These are phyloP conservation scores for Nitzschia putrida DNA, from an alignment of 108 stramenopile species.

Conservation along the genomic window DNA sequence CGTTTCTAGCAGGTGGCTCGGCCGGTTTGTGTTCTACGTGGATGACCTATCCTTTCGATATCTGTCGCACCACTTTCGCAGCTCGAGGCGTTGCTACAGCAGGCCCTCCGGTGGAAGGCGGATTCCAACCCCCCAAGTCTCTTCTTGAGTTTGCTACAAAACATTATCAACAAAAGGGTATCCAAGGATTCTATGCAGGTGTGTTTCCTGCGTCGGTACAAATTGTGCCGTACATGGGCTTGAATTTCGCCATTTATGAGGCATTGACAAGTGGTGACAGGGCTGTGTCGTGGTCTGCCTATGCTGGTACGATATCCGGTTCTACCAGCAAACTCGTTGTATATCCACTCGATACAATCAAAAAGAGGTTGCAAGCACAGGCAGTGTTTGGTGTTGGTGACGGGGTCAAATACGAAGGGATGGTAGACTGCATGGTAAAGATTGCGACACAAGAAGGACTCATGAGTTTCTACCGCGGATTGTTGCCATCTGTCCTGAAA, in stretches of 20 bases:
- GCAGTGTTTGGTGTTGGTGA: conserved; percentile 52
- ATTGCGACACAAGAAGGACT: conserved; percentile 68
- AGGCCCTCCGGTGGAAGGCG: conserved; percentile 19
- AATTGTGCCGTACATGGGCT: conserved; percentile 93
- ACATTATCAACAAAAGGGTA: conserved; percentile 61
- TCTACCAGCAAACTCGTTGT: conserved; percentile 85
- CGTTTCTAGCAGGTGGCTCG: conserved; percentile 79
- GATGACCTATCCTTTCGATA: conserved; percentile 92
- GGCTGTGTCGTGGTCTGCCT: conserved; percentile 41
- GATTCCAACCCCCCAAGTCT: conserved; percentile 51
- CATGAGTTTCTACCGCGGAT: conserved; percentile 61
- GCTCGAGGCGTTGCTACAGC: conserved; percentile 57
- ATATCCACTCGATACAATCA: conserved; percentile 94
- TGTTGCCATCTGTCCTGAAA: conserved; percentile 67
- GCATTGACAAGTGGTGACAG: conserved; percentile 48
- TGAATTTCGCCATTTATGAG: conserved; percentile 92
- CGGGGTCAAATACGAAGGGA: conserved; percentile 33
- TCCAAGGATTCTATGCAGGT: conserved; percentile 88
- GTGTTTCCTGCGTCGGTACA: conserved; percentile 69
- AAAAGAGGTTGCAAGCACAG: conserved; percentile 93
- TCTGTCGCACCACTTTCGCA: conserved; percentile 90
- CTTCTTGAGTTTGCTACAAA: conserved; percentile 62
- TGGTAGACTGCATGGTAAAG: conserved; percentile 70
- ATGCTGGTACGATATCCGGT: conserved; percentile 84
- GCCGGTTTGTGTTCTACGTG: conserved; percentile 84